These are phyloP conservation scores for Boeremia exigua DNA, from an alignment of 2,329 filamentous ascomycete species.

Conservation along the genomic window DNA sequence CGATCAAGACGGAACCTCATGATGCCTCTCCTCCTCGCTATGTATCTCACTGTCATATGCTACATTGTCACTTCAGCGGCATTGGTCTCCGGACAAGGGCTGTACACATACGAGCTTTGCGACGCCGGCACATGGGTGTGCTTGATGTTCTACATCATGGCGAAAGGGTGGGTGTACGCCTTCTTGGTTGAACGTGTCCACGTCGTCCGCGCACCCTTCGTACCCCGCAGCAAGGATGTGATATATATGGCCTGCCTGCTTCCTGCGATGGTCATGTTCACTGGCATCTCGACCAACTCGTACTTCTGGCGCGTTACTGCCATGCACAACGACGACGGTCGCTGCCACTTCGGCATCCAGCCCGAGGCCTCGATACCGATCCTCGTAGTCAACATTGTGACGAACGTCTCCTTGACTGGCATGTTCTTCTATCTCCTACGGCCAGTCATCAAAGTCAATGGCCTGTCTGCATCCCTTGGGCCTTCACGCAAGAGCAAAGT, in stretches of 20 bases:
- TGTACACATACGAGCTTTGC: slow-evolving; percentile 35
- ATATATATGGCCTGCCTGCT: slow-evolving; percentile 41
- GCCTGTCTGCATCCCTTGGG: background rate
- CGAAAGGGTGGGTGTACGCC: slow-evolving; percentile 44
- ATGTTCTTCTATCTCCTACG: slow-evolving; percentile 46
- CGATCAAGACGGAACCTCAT: slow-evolving; percentile 23
- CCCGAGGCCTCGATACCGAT: slow-evolving; percentile 43
- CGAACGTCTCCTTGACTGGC: slow-evolving; percentile 44
- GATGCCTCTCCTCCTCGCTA: slow-evolving; percentile 20
- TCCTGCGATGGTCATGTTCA: slow-evolving; percentile 29
- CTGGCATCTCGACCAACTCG: slow-evolving; percentile 29
- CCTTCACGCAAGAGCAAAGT: slow-evolving; percentile 2
- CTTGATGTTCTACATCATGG: slow-evolving; percentile 44
- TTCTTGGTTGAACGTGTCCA: slow-evolving; percentile 51
- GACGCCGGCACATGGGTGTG: slow-evolving; percentile 45
- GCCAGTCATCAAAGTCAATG: slow-evolving; percentile 24
- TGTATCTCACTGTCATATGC: slow-evolving; percentile 26
- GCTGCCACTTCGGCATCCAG: slow-evolving; percentile 48
- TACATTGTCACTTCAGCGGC: slow-evolving; percentile 30
- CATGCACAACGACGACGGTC: slow-evolving; percentile 33
- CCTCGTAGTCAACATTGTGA: slow-evolving; percentile 43
- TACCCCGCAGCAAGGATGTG: slow-evolving; percentile 38
- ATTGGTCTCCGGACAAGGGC: slow-evolving; percentile 37
- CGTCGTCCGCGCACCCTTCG: slow-evolving; percentile 41
- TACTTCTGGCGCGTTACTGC: slow-evolving; percentile 39